Conservation (phyloP, 495 filamentous ascomycete genomes). For the Penicillium antarcticum region DNA sequence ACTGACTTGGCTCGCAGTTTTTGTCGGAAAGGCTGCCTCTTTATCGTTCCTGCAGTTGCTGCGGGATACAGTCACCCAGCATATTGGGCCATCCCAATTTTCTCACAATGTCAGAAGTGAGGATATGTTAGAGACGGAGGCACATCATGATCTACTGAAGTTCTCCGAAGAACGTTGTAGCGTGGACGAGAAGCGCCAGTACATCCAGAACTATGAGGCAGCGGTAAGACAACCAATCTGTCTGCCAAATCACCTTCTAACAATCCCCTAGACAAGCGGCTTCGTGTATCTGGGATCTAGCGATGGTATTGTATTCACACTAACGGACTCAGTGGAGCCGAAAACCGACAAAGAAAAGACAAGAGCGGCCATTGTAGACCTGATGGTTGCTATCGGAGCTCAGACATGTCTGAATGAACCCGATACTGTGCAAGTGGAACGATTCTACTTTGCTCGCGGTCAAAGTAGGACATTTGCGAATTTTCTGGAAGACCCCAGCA, state of each 20-base stretch:
- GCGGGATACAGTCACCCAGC: conserved; percentile 38
- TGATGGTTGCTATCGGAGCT: conserved; percentile 43
- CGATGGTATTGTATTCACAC: not conserved
- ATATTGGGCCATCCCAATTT: conserved; percentile 42
- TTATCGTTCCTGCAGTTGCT: conserved; percentile 41
- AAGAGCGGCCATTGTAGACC: conserved; percentile 28
- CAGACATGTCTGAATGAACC: conserved; percentile 30
- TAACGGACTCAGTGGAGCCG: conserved; percentile 7
- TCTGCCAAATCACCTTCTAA: not conserved
- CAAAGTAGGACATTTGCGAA: conserved; percentile 34
- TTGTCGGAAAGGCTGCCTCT: conserved; percentile 39
- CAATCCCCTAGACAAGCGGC: conserved; percentile 27
- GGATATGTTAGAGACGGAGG: conserved; percentile 41
- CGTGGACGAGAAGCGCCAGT: conserved; percentile 19
- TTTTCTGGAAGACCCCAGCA: conserved; percentile 41
- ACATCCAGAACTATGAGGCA: conserved; percentile 25
- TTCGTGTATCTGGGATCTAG: conserved; percentile 25
- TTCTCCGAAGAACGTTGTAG: conserved; percentile 23
- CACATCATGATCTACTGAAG: conserved; percentile 25
- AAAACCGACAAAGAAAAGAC: conserved; percentile 21
- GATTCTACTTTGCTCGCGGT: conserved; percentile 38
- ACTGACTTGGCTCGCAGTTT: conserved; percentile 32
- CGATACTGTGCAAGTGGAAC: conserved; percentile 19
- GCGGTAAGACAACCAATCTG: conserved; percentile 22
- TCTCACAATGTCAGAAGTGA: conserved; percentile 38